Percentiles rank a stretch among this genome's conserved stretches.
Evolutionary conservation across 345 rosid genomes (phyloP).

Genomic region (Trapa incisa): DNA sequence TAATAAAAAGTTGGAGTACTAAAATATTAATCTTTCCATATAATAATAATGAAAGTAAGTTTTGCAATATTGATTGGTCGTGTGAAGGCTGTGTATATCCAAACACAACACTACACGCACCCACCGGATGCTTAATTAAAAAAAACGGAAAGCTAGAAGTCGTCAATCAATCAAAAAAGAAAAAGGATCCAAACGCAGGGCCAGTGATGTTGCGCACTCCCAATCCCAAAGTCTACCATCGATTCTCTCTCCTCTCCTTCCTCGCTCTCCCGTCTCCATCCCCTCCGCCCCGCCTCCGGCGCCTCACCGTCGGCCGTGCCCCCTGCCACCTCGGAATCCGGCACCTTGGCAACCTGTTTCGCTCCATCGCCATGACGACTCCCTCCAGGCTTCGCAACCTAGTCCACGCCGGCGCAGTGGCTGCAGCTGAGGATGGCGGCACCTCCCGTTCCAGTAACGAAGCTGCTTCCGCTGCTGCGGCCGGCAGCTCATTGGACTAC

Average conservation of each 20-base stretch:
- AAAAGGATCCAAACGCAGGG: neutral
- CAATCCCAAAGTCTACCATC: slow-evolving; percentile 32
- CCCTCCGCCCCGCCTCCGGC: slow-evolving; percentile 12
- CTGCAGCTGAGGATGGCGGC: slow-evolving; percentile 32
- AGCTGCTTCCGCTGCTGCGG: slow-evolving; percentile 21
- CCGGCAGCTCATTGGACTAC: slow-evolving; percentile 19
- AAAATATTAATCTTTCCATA: no score
- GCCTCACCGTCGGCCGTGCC: slow-evolving; percentile 15
- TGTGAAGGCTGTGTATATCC: neutral
- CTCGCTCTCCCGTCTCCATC: slow-evolving; percentile 14
- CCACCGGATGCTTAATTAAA: neutral
- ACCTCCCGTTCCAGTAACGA: slow-evolving; percentile 19
- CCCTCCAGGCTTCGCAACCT: slow-evolving; percentile 32
- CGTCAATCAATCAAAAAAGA: neutral
- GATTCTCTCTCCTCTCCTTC: slow-evolving; percentile 27
- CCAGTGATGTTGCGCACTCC: slow-evolving; percentile 23
- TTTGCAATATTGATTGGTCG: neutral
- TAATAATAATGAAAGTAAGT: no score
- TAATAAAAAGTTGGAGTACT: no score
- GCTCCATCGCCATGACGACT: slow-evolving; percentile 16
- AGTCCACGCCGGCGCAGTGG: slow-evolving; percentile 26
- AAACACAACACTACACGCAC: neutral
- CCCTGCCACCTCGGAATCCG: slow-evolving; percentile 27
- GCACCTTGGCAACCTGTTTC: slow-evolving; percentile 4
- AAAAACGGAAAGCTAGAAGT: neutral